Evolutionary conservation across 208 protist species (phyloP).

Genomic region (Endotrypanum monterogeii): DNA sequence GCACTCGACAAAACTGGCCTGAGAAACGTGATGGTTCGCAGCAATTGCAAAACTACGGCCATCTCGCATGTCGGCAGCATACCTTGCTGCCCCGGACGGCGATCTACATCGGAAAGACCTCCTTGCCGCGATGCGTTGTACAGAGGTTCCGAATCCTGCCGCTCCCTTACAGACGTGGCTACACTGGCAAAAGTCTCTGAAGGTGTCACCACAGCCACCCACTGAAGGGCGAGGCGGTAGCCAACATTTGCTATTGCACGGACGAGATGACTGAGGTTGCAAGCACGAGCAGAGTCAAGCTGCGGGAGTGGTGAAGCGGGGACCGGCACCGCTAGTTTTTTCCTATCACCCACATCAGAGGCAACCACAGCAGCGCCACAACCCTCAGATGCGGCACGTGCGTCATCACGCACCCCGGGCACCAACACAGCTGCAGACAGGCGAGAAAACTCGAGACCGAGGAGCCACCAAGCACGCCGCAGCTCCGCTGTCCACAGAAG

Average conservation of each 20-base stretch:
- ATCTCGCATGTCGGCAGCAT: neutral
- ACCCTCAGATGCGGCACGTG: neutral
- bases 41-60: slow-evolving; percentile 1
- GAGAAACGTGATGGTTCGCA: neutral
- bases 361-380: neutral
- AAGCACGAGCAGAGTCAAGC: neutral
- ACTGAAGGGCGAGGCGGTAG: slow-evolving; percentile 13
- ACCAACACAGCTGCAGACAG: neutral
- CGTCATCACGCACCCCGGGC: neutral
- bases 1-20: neutral
- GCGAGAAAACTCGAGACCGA: neutral
- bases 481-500: slow-evolving; percentile 8
- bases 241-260: slow-evolving; percentile 7
- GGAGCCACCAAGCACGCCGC: neutral
- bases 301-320: neutral
- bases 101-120: neutral
- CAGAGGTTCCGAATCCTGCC: neutral
- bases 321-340: no score
- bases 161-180: neutral
- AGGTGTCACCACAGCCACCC: slow-evolving; percentile 6
- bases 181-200: neutral
- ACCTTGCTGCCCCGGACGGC: neutral
- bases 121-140: neutral
- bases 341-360: neutral
- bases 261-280: neutral